phyloP scores from a whole-genome alignment of 176 grass and related monocot genomes.

The Stipa capillata region DNA sequence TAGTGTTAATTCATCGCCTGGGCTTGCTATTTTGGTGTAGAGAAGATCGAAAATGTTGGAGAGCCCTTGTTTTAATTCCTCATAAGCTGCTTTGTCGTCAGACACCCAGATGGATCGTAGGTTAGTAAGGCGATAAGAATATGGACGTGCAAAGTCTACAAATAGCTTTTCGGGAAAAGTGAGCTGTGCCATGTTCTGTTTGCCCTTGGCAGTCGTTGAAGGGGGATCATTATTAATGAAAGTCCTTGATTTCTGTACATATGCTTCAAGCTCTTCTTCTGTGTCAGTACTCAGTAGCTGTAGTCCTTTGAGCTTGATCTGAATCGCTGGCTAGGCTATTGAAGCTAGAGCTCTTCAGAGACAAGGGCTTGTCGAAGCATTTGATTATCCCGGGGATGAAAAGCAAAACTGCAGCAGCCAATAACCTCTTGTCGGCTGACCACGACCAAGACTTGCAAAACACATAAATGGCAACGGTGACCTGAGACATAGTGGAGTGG shows the following conservation, averaged over 20 bases:
- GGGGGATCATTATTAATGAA: too few species aligned
- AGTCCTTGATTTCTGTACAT: too few species aligned
- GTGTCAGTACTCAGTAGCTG: too few species aligned
- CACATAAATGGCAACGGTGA: neutral
- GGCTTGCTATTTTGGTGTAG: neutral
- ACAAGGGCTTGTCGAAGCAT: neutral
- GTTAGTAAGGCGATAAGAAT: neutral
- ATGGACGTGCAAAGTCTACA: neutral
- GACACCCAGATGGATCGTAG: neutral
- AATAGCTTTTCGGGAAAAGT: too few species aligned
- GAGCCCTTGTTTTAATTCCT: neutral
- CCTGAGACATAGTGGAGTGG: neutral
- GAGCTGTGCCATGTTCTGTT: too few species aligned
- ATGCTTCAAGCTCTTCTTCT: too few species aligned
- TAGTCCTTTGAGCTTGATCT: too few species aligned
- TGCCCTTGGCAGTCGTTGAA: too few species aligned
- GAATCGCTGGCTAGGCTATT: too few species aligned
- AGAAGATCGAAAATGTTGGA: neutral
- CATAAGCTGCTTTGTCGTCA: neutral
- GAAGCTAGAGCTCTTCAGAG: neutral
- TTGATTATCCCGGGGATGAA: neutral
- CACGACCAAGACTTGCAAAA: neutral
- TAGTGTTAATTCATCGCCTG: too few species aligned
- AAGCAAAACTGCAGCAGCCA: neutral
- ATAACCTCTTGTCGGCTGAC: neutral